Evolutionary conservation across 108 stramenopile genomes (phyloP), one percentile per base, ranked within the genome.

Genomic region (Skeletonema potamos): DNA sequence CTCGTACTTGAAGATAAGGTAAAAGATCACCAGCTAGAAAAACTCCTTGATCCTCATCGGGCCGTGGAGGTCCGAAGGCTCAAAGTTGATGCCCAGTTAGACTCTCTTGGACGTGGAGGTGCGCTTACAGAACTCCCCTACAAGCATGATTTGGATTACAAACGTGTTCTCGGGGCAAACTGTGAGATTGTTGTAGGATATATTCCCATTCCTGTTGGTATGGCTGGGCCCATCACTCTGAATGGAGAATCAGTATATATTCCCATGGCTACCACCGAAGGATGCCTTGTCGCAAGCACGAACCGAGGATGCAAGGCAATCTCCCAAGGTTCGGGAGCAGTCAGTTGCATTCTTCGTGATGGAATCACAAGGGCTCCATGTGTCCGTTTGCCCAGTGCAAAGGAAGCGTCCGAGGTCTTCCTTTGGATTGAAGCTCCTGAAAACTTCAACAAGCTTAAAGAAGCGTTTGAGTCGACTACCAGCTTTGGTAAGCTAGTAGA

Each of bases 241-340:
- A 95, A 99, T 82, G 89, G 85, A 17, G 85, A 94, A 64, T 78
- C 89, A 29, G 82, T 96, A 6, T 96, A 93, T 71, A 85, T 99
- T 56, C 98, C 98, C 66, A 97, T 99, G 97, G 98, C 98, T 24
- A 99, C 98, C 6, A 99, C 98, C 4, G 98, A 99, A 77, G 97
- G 98, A 56, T 97, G 98, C 73, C 80, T 99, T 18, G 94, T 99
- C 0, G 98, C 98, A 26, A 88, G 86, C 68, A 96, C 98, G 32
- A 96, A 98, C 77, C 92, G 98, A 37, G 98, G 98, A 37, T 96
- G 94, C 85, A 97, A 98, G 81, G 98, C 98, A 18, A 97, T 99
- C 67, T 75, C 90, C 8, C 82, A 84, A 51, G 89, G 93, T n/a
- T 79, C 81, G 48, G 94, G 91, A 32, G 94, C 94, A 37, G 44